Evolutionary conservation across 306 rosid genomes (phyloP), one percentile per base, ranked within the genome.

Genomic region (Dryas octopetala): DNA sequence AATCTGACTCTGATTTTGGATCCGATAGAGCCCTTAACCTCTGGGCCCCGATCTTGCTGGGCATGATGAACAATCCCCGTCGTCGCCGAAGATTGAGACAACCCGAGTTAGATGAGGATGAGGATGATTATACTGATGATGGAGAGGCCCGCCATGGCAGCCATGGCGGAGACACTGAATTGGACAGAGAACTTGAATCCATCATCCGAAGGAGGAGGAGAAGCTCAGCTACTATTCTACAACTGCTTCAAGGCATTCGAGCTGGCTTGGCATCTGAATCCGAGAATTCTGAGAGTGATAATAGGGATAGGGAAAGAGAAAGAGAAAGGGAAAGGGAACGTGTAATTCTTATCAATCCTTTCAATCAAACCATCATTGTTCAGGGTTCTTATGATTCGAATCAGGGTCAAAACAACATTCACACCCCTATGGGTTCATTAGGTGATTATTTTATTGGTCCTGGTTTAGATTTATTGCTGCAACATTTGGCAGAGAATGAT

Each of bases 401-500:
- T 73, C 68, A 60, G 55, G 83, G 85, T 69, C 84, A 82, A 61
- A 69, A 68, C 55, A 91, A 82, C 62, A 79, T 63, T 66, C 86
- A 79, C 55, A 81, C 66, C 57, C 68, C 85, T 55, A 80, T 85
- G 17, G 89, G 97, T 0, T 86, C 97, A 45, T 66, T 91, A 23
- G 92, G 97, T 44, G 96, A 90, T 80, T 92, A 88, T 74, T 90
- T 88, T 40, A 58, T 88, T 41, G 93, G 93, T 47, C 93, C 91
- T 60, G 96, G 96, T 65, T 80, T 90, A 76, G 96, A 92, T 78
- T 19, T 90, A 65, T 70, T 92, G 81, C 78, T 90, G 82, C 93
- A 92, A 76, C 96, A 90, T 81, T 77, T 92, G 87, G 91, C 92
- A 5, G 96, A 86, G 84, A 92, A 92, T 83, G 96, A 92, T 78